Percentiles rank a stretch among this genome's conserved stretches.
phyloP scores from a whole-genome alignment of 345 rosid genomes.

The Murraya koenigii region DNA sequence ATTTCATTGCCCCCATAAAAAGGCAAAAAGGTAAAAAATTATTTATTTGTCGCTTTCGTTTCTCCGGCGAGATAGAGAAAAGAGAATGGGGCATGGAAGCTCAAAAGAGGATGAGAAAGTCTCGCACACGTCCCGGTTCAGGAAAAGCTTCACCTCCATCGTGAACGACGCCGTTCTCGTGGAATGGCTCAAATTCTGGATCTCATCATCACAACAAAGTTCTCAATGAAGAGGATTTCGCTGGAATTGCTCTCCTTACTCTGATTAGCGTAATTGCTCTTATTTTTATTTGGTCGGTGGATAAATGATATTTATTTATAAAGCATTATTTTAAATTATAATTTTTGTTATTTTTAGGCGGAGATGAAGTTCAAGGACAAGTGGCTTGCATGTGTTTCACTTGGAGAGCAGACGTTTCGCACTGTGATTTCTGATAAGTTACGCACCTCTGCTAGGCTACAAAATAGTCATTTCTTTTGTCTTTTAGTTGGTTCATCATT shows the following conservation, averaged over 20 bases:
- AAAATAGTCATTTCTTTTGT: neutral
- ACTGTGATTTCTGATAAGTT: slow-evolving; percentile 73
- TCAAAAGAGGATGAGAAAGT: slow-evolving; percentile 18
- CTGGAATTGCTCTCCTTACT: slow-evolving; percentile 89
- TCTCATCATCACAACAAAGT: slow-evolving; percentile 21
- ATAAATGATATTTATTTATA: neutral
- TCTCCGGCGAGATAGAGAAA: neutral
- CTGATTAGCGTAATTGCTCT: slow-evolving; percentile 40
- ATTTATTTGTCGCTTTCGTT: neutral
- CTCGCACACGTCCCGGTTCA: slow-evolving; percentile 38
- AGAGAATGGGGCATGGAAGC: slow-evolving; percentile 33
- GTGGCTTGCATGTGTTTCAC: slow-evolving; percentile 86
- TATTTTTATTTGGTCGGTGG: neutral
- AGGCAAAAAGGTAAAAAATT: too few relatives aligned
- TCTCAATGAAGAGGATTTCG: slow-evolving; percentile 55
- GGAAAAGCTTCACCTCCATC: slow-evolving; percentile 45
- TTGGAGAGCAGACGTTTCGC: slow-evolving; percentile 89
- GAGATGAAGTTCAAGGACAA: slow-evolving; percentile 79
- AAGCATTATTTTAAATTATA: neutral
- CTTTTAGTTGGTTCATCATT: neutral
- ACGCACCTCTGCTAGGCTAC: neutral
- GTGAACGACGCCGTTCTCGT: slow-evolving; percentile 26
- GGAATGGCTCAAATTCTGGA: slow-evolving; percentile 22
- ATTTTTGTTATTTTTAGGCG: slow-evolving; percentile 38
- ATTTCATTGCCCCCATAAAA: too few relatives aligned